These are phyloP conservation scores for Nicotiana tabacum DNA, from an alignment of 257 asterid genomes.

Conservation along the genomic window DNA sequence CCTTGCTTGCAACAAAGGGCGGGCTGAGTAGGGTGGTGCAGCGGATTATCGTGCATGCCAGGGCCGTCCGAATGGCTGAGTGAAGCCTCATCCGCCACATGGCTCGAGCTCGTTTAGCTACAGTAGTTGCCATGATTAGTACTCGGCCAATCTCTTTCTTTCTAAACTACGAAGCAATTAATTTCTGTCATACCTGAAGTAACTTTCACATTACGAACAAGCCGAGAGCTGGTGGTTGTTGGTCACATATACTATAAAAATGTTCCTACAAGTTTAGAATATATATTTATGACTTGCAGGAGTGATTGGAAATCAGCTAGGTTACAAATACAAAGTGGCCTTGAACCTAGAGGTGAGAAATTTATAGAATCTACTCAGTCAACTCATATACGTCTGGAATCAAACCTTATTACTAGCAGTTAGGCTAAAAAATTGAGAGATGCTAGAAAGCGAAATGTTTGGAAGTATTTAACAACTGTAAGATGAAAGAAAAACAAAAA, in stretches of 20 bases:
- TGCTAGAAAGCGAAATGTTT: too few species aligned
- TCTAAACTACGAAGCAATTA: too few species aligned
- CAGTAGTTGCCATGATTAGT: conserved; percentile 17
- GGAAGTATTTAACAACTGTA: too few species aligned
- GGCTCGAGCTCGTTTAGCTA: conserved; percentile 32
- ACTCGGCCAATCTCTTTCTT: not conserved
- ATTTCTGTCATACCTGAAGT: not conserved
- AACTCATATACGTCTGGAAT: too few species aligned
- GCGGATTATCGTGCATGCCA: conserved; percentile 48
- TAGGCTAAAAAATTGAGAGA: too few species aligned
- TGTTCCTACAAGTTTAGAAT: not conserved
- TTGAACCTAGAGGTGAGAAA: too few species aligned
- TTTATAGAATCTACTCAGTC: too few species aligned
- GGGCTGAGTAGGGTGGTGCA: conserved; percentile 54
- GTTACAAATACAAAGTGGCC: too few species aligned
- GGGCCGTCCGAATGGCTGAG: conserved; percentile 44
- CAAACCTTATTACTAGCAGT: too few species aligned
- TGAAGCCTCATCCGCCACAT: conserved; percentile 49
- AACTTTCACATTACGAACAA: not conserved
- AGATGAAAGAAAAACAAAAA: too few species aligned
- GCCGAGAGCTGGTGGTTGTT: not conserved
- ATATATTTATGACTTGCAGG: too few species aligned
- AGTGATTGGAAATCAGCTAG: too few species aligned
- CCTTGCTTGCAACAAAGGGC: not conserved
- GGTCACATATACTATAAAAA: not conserved